These are phyloP conservation scores for Fusarium newnesense DNA, from an alignment of 2,329 filamentous ascomycete genomes.

Conservation along the genomic window DNA sequence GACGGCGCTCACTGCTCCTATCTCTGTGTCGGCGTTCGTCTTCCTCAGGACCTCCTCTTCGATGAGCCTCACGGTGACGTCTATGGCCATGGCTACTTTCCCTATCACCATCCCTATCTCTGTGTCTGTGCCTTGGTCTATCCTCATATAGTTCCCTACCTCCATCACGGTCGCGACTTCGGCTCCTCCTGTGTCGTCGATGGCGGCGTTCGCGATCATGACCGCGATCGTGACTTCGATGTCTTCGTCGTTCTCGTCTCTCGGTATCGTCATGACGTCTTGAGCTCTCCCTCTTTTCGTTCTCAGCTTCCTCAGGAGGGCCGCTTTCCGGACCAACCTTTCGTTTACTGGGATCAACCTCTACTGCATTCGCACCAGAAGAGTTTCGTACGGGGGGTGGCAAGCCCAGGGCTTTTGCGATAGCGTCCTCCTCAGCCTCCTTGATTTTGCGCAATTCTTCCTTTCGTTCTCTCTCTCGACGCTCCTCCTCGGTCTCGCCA, in stretches of 20 bases:
- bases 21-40: slow-evolving; percentile 30
- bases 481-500: slow-evolving; percentile 68
- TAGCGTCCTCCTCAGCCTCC: slow-evolving; percentile 91
- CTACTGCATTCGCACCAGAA: slow-evolving; percentile 75
- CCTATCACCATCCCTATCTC: slow-evolving; percentile 7
- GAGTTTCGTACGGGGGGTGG: slow-evolving; percentile 71
- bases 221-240: slow-evolving; percentile 49
- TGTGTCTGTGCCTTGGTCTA: slow-evolving; percentile 7
- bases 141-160: slow-evolving; percentile 31
- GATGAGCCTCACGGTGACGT: slow-evolving; percentile 15
- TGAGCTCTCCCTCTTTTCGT: slow-evolving; percentile 45
- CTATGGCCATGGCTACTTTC: slow-evolving; percentile 28
- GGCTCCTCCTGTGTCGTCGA: slow-evolving; percentile 48
- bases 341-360: slow-evolving; percentile 59
- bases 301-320: slow-evolving; percentile 41
- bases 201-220: slow-evolving; percentile 45
- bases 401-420: slow-evolving; percentile 83
- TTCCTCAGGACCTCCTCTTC: slow-evolving; percentile 17
- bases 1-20: slow-evolving; percentile 37
- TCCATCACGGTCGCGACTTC: slow-evolving; percentile 45
- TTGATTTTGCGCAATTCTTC: slow-evolving; percentile 86
- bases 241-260: slow-evolving; percentile 47
- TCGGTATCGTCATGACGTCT: slow-evolving; percentile 47
- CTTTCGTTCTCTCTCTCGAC: slow-evolving; percentile 69
- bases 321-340: slow-evolving; percentile 46